These are phyloP conservation scores for Cerioporus squamosus DNA, from an alignment of 1,284 basidiomycete genomes.

Conservation along the genomic window DNA sequence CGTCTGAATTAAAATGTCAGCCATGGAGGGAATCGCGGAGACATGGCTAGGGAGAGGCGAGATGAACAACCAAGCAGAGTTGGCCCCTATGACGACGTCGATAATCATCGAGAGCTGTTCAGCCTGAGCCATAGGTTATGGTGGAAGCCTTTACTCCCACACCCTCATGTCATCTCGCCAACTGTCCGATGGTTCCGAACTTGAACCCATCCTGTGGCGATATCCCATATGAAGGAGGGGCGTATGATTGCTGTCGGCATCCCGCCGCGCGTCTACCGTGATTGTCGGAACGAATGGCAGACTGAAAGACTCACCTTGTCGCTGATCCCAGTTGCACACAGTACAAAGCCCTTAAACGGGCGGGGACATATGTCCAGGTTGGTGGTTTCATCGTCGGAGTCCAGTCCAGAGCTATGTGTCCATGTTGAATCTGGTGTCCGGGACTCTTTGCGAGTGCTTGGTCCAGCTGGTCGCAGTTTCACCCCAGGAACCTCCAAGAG, in stretches of 20 bases:
- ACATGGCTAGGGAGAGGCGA: neutral
- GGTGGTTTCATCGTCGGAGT: conserved; percentile 32
- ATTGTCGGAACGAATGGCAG: neutral
- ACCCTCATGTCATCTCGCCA: too few relatives aligned
- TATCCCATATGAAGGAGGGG: too few relatives aligned
- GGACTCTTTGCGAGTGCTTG: conserved; percentile 8
- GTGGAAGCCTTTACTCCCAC: too few relatives aligned
- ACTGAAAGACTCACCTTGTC: conserved; percentile 58
- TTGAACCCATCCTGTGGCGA: too few relatives aligned
- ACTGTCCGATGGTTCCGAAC: too few relatives aligned
- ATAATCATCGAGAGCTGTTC: too few relatives aligned
- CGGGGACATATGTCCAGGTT: conserved; percentile 60
- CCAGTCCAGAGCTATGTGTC: conserved; percentile 27
- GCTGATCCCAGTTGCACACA: conserved; percentile 74
- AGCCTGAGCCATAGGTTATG: too few relatives aligned
- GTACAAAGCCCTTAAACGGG: conserved; percentile 64
- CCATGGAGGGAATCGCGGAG: conserved; percentile 49
- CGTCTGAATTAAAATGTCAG: conserved; percentile 64
- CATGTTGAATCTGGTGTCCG: conserved; percentile 19
- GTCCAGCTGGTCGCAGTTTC: conserved; percentile 68
- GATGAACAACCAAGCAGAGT: too few relatives aligned
- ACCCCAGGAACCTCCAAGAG: conserved; percentile 72
- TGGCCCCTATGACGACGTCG: too few relatives aligned
- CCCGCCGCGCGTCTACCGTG: too few relatives aligned
- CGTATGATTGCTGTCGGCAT: too few relatives aligned